These are phyloP conservation scores for Ceratocystiopsis brevicomis DNA, from an alignment of 2,329 filamentous ascomycete genomes.

Conservation along the genomic window DNA sequence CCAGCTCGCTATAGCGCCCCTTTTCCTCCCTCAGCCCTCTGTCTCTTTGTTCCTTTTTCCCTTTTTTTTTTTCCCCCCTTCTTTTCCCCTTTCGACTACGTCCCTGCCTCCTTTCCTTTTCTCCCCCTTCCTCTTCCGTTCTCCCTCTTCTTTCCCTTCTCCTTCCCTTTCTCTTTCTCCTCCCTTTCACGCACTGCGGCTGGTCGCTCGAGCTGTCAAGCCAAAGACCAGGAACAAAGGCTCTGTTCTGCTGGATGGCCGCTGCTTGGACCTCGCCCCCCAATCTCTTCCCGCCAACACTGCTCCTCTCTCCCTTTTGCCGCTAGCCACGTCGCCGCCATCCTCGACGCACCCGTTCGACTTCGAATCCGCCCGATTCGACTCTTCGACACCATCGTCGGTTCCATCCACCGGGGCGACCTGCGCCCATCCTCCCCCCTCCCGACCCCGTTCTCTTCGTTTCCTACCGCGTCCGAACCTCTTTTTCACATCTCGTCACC, in stretches of 20 bases:
- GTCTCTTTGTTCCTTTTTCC: constrained; percentile 1
- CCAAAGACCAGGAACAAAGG: neutral
- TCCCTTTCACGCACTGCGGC: neutral
- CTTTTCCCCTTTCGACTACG: neutral
- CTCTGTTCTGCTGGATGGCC: too few species aligned
- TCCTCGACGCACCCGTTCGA: too few species aligned
- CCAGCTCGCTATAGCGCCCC: too few species aligned
- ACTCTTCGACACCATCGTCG: too few species aligned
- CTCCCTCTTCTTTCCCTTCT: neutral
- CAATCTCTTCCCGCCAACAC: neutral
- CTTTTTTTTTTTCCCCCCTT: neutral
- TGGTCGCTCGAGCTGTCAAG: constrained; percentile 1
- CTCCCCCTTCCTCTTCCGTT: neutral
- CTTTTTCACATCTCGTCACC: constrained; percentile 9
- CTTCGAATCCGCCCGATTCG: too few species aligned
- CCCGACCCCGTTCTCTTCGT: neutral
- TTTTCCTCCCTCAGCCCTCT: constrained; percentile 1
- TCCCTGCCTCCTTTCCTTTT: neutral
- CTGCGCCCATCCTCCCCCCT: neutral
- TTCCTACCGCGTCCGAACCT: neutral
- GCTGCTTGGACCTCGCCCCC: too few species aligned
- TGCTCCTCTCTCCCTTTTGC: too few species aligned
- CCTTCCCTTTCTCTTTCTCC: neutral
- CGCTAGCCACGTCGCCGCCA: too few species aligned
- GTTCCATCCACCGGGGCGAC: too few species aligned